Evolutionary conservation across 2,329 filamentous ascomycete species (phyloP).

Genomic region (Penicillium aurantiogriseum): DNA sequence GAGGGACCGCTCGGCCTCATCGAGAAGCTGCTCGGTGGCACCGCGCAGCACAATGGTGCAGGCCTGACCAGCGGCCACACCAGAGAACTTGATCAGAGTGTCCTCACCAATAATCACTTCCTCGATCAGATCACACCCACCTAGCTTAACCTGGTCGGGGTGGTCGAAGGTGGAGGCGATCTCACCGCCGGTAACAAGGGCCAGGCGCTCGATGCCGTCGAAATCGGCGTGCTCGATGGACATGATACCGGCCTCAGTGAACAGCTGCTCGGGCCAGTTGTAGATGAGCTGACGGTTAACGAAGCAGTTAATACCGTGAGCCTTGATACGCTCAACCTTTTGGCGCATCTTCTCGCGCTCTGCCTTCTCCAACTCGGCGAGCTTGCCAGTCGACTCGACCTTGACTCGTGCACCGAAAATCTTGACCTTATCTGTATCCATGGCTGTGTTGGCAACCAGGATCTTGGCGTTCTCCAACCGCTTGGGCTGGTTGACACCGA

Average conservation of each 20-base stretch:
- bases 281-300: conserved; percentile 99
- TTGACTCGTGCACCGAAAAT: conserved; percentile 97
- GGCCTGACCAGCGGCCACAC: conserved; percentile 86
- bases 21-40: conserved; percentile 92
- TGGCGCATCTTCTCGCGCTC: conserved; percentile 99
- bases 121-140: conserved; percentile 91
- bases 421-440: conserved; percentile 99
- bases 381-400: conserved; percentile 91
- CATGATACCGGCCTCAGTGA: conserved; percentile 95
- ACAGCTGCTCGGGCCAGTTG: conserved; percentile 99
- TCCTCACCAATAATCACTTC: conserved; percentile 99
- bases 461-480: conserved; percentile 97
- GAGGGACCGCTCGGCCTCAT: conserved; percentile 92
- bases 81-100: conserved; percentile 94
- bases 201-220: conserved; percentile 92
- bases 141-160: conserved; percentile 93
- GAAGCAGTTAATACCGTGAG: conserved; percentile 99
- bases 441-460: conserved; percentile 92
- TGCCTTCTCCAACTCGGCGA: conserved; percentile 97
- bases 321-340: conserved; percentile 98
- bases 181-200: conserved; percentile 93
- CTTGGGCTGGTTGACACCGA: conserved; percentile 98
- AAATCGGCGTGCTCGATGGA: conserved; percentile 99
- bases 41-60: conserved; percentile 96
- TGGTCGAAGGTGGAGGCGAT: conserved; percentile 98